Conservation (phyloP, 208 protist genomes). For the Angomonas deanei region DNA sequence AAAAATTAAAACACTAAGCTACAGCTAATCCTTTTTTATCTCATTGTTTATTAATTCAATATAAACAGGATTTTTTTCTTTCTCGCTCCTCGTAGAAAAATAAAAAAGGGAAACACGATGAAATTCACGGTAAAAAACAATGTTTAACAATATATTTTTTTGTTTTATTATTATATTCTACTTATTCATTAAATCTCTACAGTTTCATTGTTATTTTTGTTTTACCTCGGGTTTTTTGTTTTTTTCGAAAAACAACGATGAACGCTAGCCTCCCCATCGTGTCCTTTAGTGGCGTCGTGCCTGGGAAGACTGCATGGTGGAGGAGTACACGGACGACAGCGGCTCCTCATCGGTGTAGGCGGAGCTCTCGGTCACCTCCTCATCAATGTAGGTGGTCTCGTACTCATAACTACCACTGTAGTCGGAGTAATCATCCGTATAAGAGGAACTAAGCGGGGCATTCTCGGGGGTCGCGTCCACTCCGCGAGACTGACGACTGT, state of each 20-base stretch:
- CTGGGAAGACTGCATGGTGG: too few species aligned
- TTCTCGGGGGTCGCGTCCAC: background rate
- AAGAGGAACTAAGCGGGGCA: background rate
- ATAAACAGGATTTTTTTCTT: background rate
- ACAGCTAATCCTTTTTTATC: background rate
- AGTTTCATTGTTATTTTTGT: background rate
- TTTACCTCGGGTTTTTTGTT: background rate
- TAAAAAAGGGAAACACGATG: background rate
- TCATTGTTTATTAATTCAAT: background rate
- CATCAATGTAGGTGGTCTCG: slow-evolving; percentile 42
- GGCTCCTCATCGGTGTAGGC: background rate
- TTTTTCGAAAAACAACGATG: too few species aligned
- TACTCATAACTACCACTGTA: slow-evolving; percentile 28
- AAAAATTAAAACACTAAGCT: too few species aligned
- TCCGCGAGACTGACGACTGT: slow-evolving; percentile 4
- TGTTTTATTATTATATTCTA: too few species aligned
- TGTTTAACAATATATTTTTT: slow-evolving; percentile 6
- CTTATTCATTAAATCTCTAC: too few species aligned
- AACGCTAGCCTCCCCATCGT: too few species aligned
- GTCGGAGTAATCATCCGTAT: background rate
- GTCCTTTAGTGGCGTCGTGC: too few species aligned
- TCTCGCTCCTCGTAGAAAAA: background rate
- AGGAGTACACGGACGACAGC: slow-evolving; percentile 10
- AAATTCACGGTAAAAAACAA: background rate
- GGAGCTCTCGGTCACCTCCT: slow-evolving; percentile 18